Percentiles rank a stretch among this genome's conserved stretches.
Evolutionary conservation across 768 basidiomycete species (phyloP).

Genomic region (Exidia glandulosa): DNA sequence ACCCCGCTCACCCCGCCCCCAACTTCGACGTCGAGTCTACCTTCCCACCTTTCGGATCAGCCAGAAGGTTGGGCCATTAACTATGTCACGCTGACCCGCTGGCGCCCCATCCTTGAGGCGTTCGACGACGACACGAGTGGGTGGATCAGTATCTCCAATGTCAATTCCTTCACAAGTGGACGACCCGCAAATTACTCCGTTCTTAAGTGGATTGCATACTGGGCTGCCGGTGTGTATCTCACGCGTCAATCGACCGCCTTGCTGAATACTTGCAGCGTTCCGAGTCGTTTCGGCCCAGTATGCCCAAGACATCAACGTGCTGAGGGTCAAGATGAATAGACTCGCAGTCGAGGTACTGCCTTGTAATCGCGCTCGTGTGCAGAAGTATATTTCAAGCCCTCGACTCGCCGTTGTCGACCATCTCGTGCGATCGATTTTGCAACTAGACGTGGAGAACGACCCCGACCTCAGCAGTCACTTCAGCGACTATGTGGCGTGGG

Average conservation of each 20-base stretch:
- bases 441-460: background rate
- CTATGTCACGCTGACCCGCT: constrained; percentile 11
- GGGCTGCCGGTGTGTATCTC: background rate
- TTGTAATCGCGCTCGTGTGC: background rate
- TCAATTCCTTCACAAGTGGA: constrained; percentile 19
- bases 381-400: background rate
- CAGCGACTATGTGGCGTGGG: background rate
- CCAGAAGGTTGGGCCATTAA: constrained; percentile 19
- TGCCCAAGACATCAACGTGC: background rate
- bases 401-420: background rate
- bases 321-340: background rate
- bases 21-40: no score
- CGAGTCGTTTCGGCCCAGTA: background rate
- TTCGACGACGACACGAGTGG: constrained; percentile 25
- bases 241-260: no score
- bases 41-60: background rate
- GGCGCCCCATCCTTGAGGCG: constrained; percentile 19
- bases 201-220: background rate
- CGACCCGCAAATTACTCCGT: constrained; percentile 8
- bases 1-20: no score
- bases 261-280: background rate
- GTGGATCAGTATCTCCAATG: constrained; percentile 21
- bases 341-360: background rate
- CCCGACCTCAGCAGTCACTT: background rate
- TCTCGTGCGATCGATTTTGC: background rate